These are phyloP conservation scores for Jaltomata sinuosa DNA, from an alignment of 257 asterid species.

Conservation along the genomic window DNA sequence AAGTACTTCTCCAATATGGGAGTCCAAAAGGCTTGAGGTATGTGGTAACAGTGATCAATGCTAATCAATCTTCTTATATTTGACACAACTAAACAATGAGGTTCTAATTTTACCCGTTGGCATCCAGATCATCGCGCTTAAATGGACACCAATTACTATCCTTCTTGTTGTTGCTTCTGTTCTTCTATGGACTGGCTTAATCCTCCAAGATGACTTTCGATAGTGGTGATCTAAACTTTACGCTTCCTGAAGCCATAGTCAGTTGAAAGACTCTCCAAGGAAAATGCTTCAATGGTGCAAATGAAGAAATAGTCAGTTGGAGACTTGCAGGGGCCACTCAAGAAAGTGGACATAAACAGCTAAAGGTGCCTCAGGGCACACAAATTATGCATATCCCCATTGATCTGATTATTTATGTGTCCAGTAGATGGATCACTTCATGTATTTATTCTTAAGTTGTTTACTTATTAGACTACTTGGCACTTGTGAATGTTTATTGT, in stretches of 20 bases:
- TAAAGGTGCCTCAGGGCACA: not conserved
- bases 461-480: not conserved
- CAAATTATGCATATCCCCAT: not conserved
- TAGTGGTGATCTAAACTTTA: not conserved
- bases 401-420: not conserved
- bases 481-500: not conserved
- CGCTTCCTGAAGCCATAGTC: not conserved
- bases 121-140: slow-evolving; percentile 38
- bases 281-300: not conserved
- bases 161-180: slow-evolving; percentile 26
- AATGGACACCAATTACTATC: slow-evolving; percentile 49
- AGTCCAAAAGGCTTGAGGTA: slow-evolving; percentile 54
- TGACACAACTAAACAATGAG: not conserved
- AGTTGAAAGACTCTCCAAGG: not conserved
- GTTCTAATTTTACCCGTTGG: not conserved
- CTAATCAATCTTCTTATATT: not conserved
- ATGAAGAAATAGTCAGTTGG: not conserved
- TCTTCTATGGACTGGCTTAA: slow-evolving; percentile 28
- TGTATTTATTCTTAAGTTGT: not conserved
- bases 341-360: not conserved
- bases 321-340: not conserved
- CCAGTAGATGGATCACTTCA: not conserved
- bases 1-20: slow-evolving; percentile 38
- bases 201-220: slow-evolving; percentile 14
- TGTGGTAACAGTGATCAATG: not conserved